These are phyloP conservation scores for Ceratocystis huliohia DNA, from an alignment of 2,329 filamentous ascomycete genomes.

Conservation along the genomic window DNA sequence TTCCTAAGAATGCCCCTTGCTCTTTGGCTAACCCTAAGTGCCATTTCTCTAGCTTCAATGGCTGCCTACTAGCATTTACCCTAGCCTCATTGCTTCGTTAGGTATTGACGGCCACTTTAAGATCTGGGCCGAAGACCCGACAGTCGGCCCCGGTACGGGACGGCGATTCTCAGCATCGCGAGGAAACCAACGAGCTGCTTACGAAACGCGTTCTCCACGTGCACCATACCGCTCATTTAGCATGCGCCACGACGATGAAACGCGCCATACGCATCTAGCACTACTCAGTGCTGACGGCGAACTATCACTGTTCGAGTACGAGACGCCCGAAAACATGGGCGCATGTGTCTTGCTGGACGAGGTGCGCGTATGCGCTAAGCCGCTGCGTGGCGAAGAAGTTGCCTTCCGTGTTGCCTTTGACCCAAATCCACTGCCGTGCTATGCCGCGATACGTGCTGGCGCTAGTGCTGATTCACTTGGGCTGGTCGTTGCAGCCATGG, in stretches of 20 bases:
- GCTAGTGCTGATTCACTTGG: constrained; percentile 66
- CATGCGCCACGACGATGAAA: constrained; percentile 69
- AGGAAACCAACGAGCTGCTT: constrained; percentile 34
- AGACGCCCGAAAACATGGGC: constrained; percentile 71
- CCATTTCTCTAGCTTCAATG: constrained; percentile 60
- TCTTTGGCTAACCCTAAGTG: neutral
- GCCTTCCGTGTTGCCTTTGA: constrained; percentile 80
- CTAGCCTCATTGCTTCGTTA: constrained; percentile 72
- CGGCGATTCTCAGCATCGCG: constrained; percentile 60
- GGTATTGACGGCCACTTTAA: constrained; percentile 78
- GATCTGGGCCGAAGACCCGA: constrained; percentile 84
- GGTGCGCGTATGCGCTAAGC: constrained; percentile 35
- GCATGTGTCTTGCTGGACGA: constrained; percentile 54
- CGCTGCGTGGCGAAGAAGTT: constrained; percentile 69
- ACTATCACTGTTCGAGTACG: constrained; percentile 70
- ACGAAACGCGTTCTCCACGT: constrained; percentile 44
- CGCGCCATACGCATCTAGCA: constrained; percentile 70
- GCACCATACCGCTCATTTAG: constrained; percentile 67
- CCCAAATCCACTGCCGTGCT: constrained; percentile 71
- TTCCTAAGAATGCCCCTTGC: too few relatives aligned
- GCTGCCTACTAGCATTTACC: constrained; percentile 81
- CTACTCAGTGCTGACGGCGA: constrained; percentile 72
- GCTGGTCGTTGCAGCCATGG: constrained; percentile 76
- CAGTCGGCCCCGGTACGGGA: constrained; percentile 52
- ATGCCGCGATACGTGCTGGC: constrained; percentile 64